These are phyloP conservation scores for Fonsecaea pugnacius DNA, from an alignment of 2,329 filamentous ascomycete genomes.

Conservation along the genomic window DNA sequence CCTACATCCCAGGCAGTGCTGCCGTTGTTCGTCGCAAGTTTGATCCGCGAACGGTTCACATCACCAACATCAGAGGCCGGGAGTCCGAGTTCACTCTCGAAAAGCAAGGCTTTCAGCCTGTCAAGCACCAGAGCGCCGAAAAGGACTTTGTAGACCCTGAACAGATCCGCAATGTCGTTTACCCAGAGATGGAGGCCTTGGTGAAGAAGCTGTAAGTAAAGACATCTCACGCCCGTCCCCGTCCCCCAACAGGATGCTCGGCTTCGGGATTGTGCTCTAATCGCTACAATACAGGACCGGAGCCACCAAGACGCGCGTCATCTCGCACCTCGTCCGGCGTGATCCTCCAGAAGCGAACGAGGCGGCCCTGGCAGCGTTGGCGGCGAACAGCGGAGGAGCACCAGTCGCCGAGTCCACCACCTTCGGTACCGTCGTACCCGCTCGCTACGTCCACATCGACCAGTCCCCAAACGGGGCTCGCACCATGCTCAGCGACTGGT, in stretches of 20 bases:
- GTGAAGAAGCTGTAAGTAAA: conserved; percentile 45
- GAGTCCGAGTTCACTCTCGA: conserved; percentile 49
- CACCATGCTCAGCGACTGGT: conserved; percentile 46
- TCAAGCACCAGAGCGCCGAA: conserved; percentile 46
- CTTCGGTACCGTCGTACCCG: conserved; percentile 43
- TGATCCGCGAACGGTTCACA: background rate
- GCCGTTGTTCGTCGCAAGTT: conserved; percentile 3
- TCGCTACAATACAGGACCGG: too few species aligned
- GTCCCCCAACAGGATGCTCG: background rate
- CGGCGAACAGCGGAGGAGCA: conserved; percentile 44
- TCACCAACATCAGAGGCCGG: conserved; percentile 2
- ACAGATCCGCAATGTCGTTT: conserved; percentile 48
- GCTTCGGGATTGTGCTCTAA: too few species aligned
- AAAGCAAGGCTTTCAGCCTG: conserved; percentile 51
- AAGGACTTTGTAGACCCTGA: conserved; percentile 49
- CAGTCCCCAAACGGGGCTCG: conserved; percentile 53
- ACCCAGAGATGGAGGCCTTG: conserved; percentile 52
- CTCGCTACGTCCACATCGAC: conserved; percentile 55
- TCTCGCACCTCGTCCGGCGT: conserved; percentile 12
- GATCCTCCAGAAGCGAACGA: background rate
- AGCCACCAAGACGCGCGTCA: conserved; percentile 2
- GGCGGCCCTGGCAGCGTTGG: background rate
- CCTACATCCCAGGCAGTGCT: conserved; percentile 4
- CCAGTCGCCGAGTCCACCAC: conserved; percentile 29
- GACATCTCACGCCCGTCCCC: background rate